phyloP scores from a whole-genome alignment of 176 grass and related monocot genomes.

The Triticum aestivum region IWGSC_CS_RefSeq_v2.1 NC_057807.1:611292340-611292839 shows the following conservation, averaged over 20 bases:
- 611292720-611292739: constrained; percentile 24
- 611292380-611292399: background rate
- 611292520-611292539: background rate
- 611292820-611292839: constrained; percentile 32
- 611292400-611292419: background rate
- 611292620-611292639: constrained; percentile 27
- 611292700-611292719: constrained; percentile 28
- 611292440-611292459: background rate
- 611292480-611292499: background rate
- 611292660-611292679: constrained; percentile 38
- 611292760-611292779: constrained; percentile 47
- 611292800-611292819: constrained; percentile 22
- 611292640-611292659: constrained; percentile 26
- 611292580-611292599: background rate
- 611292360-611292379: background rate
- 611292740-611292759: constrained; percentile 36
- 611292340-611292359: background rate
- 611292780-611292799: constrained; percentile 29
- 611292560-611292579: background rate
- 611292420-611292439: background rate
- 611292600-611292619: background rate
- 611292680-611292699: constrained; percentile 31
- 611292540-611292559: background rate
- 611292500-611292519: background rate
- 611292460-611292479: background rate